These are phyloP conservation scores for Chaetomiaceae sp. DNA, from an alignment of 2,329 filamentous ascomycete species.

Conservation along the genomic window DNA sequence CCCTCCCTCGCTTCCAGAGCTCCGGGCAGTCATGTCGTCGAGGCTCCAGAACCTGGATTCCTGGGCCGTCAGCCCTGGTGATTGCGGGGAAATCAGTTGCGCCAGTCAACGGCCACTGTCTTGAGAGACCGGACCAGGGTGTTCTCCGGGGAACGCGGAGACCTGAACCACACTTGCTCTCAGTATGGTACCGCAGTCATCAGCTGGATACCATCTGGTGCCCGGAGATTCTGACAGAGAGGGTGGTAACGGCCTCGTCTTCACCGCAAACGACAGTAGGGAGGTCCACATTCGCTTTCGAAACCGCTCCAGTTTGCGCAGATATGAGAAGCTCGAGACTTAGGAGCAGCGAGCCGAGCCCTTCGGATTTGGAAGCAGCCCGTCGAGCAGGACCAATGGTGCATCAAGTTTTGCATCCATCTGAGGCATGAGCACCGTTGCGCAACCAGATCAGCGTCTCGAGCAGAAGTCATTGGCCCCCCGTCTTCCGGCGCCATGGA, in stretches of 20 bases:
- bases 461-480: not conserved
- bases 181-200: not conserved
- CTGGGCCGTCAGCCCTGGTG: conserved; percentile 3
- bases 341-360: too few species aligned
- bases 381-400: not conserved
- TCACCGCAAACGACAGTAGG: not conserved
- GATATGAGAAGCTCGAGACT: too few species aligned
- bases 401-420: not conserved
- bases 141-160: conserved; percentile 2
- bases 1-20: not conserved
- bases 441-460: not conserved
- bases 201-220: not conserved
- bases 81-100: conserved; percentile 8
- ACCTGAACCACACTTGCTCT: not conserved
- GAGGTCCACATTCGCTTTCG: too few species aligned
- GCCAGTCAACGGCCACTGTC: conserved; percentile 9
- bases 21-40: not conserved
- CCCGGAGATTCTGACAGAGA: not conserved
- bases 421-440: not conserved
- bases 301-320: too few species aligned
- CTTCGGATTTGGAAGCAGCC: too few species aligned
- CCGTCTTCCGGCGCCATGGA: not conserved
- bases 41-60: not conserved
- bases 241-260: not conserved
- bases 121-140: not conserved